Evolutionary conservation across 495 filamentous ascomycete species (phyloP), one percentile per base, ranked within the genome.

Genomic region (Diplogelasinospora grovesii): DNA sequence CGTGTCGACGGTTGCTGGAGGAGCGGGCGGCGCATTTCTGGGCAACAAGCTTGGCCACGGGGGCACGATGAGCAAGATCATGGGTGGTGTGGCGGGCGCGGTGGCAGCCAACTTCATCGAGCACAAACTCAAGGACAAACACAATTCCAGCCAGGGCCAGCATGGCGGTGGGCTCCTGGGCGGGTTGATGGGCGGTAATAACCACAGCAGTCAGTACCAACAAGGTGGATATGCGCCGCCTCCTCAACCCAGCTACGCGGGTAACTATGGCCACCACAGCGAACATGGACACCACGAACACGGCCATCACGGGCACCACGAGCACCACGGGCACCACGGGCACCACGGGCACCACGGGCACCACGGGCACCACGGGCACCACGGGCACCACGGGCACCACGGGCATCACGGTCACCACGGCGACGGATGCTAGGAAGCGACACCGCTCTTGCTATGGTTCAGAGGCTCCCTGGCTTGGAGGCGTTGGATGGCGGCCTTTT

Each of bases 21-120:
- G 74, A 16, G 72, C 66, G 1, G 67, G 58, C 1, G 77, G 75
- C 23, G 75, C 66, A 0, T 69, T 75, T 19, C 26, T 75, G 0
- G 36, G 5, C 73, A 72, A n/a, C 71, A 44, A 37, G 16, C 16
- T 35, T 10, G 46, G 46, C 3, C 10, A 34, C 16, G 34, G 35
- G 27, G 26, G 74, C 0, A 53, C 60, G 5, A 45, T 80, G 5
- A 73, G 69, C 6, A 75, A 73, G 6, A 38, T 74, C 1, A 53
- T 66, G 0, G 78, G 75, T 0, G 48, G 64, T 6, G 66, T 74
- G 0, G 73, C 68, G 2, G 78, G 78, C 0, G 77, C 76, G 1
- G 59, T 78, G 2, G 76, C 71, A 0, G 77, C 77, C 13, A 80
- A 78, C 28, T 56, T 69, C 4, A 46, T 77, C 10, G 65, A 74